These are phyloP conservation scores for Botrytis medusae DNA, from an alignment of 2,329 filamentous ascomycete species.

Conservation along the genomic window DNA sequence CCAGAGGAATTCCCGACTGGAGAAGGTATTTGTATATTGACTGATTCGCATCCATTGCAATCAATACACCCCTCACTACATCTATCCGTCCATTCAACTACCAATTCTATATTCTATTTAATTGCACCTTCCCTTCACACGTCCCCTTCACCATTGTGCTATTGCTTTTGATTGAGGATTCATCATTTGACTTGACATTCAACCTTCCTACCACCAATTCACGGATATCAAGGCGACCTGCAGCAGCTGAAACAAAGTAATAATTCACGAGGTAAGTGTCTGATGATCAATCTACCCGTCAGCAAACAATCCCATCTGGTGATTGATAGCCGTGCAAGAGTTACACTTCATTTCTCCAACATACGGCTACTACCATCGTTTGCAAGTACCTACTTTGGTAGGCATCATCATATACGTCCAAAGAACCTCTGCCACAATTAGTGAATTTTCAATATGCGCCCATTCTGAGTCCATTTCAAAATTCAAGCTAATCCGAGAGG, in stretches of 20 bases:
- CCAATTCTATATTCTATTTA: not conserved
- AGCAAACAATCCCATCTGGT: slow-evolving; percentile 16
- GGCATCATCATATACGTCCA: not conserved
- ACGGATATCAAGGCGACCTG: slow-evolving; percentile 16
- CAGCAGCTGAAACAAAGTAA: slow-evolving; percentile 14
- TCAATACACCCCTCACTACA: not conserved
- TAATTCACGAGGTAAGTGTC: slow-evolving; percentile 21
- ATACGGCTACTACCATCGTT: not conserved
- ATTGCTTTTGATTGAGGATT: not conserved
- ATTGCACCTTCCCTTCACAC: not conserved
- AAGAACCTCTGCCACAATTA: not conserved
- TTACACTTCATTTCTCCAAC: slow-evolving; percentile 14
- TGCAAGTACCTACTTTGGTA: not conserved
- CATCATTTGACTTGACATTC: slow-evolving; percentile 3
- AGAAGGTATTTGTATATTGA: not conserved
- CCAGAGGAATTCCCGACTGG: not conserved
- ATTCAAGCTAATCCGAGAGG: not conserved
- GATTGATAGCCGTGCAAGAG: slow-evolving; percentile 17
- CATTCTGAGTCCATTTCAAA: not conserved
- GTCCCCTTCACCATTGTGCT: not conserved
- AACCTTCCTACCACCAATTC: not conserved
- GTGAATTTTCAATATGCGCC: slow-evolving; percentile 5
- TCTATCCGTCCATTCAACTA: not conserved
- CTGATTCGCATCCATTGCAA: not conserved
- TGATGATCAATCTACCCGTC: slow-evolving; percentile 22